Base-by-base conservation (phyloP, 2,329 filamentous ascomycete genomes). In the Claviceps digitariae region DNA sequence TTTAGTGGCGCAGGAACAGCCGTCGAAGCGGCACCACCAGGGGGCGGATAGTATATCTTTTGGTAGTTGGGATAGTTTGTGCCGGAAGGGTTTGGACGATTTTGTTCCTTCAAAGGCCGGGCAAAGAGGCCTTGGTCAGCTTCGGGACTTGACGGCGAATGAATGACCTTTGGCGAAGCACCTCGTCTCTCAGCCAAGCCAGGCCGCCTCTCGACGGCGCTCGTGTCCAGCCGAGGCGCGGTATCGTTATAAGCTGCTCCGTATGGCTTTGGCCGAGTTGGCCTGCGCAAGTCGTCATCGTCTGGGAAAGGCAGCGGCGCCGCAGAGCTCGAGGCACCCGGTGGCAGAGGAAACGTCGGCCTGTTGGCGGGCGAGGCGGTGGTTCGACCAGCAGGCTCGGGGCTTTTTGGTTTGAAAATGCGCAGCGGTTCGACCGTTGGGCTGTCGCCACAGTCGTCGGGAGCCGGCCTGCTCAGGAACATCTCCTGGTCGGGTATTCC, bases 401-500 rank as follows among this genome's bases (percentile, higher is more conserved):
- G 79, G 54, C 83, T 86, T 61, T 82, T 79, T 54, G 84, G 82
- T 69, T 94, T 94, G 72, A 84, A 84, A 66, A 95, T 94, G 63
- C 88, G 82, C 69, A 95, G 70, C 56, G 90, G 90, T 62, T 87
- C 87, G 60, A 95, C 79, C 20, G 86, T 87, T 54, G 89, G 87
- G 62, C 87, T 89, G 62, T 89, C 82, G 49, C 70, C 70, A 56
- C 73, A 73, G 48, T 77, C 74, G 12, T 71, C 67, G 9, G 72
- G 72, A 53, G 71, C 65, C n/a, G 76, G 77, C 50, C 74, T 76
- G 65, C 69, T 79, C 69, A 94, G 78, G 72, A 94, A 91, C 73
- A 94, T 84, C 76, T 91, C 88, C 69, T 90, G 84, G 31, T 89
- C 85, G 27, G 84, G 80, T 60, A 84, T 74, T 62, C 84, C 84